Conservation (phyloP, 495 filamentous ascomycete genomes). For the Talaromyces liani region DNA sequence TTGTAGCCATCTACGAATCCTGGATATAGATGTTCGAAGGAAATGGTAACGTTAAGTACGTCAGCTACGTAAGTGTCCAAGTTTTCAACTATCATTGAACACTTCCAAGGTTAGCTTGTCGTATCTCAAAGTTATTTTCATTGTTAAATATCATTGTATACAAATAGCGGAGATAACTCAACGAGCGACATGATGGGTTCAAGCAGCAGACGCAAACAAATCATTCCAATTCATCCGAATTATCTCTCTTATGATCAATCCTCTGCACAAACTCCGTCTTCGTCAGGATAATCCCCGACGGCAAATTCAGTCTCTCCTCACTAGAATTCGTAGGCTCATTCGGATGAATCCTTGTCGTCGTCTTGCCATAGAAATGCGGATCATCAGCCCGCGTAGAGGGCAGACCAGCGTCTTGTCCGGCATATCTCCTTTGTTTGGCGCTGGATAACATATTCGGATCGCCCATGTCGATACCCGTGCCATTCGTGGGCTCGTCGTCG, state of each 20-base stretch:
- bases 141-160: not conserved
- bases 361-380: constrained; percentile 7
- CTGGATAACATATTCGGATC: not conserved
- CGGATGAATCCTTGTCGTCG: constrained; percentile 1
- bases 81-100: too few relatives aligned
- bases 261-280: constrained; percentile 8
- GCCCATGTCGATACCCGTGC: constrained; percentile 13
- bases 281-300: constrained; percentile 4
- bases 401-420: constrained; percentile 5
- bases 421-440: not conserved
- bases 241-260: constrained; percentile 3
- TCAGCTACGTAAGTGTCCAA: too few relatives aligned
- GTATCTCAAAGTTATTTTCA: not conserved
- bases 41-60: not conserved
- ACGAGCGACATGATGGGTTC: not conserved
- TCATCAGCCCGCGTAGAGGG: constrained; percentile 7
- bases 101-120: not conserved
- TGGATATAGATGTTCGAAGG: not conserved
- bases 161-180: not conserved
- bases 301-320: constrained; percentile 4
- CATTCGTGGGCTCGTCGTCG: not conserved
- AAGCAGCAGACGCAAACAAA: not conserved
- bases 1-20: not conserved
- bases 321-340: constrained; percentile 3
- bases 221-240: constrained; percentile 4